Evolutionary conservation across 306 rosid species (phyloP), one percentile per base, ranked within the genome.

Genomic region (Mimosa pudica): DNA sequence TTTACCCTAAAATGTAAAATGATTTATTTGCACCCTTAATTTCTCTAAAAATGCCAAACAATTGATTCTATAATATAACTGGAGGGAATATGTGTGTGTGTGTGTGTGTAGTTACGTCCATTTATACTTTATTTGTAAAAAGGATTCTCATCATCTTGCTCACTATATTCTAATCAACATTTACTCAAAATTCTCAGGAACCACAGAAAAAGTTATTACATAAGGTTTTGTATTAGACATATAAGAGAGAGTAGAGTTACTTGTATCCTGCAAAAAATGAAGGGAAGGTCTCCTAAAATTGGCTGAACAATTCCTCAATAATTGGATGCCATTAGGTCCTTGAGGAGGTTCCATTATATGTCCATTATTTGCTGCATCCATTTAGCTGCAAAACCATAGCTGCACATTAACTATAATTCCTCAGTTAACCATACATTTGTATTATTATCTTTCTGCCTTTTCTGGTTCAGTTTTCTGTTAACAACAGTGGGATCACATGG

Each of bases 231-330:
- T 17, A 17, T 14, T 41, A 67, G 72, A 67, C 6, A 38, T 16
- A 36, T 12, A 12, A 1, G 6, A 3, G 57, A 61, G 42, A 62
- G n/a, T 3, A 35, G 17, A 62, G 44, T 67, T 41, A 67, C 72
- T 67, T 67, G 72, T 67, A 67, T 67, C 72, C 46, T 67, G 8
- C 51, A 67, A n/a, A n/a, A 67, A 7, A 67, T 67, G 72, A 67
- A 45, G 33, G 51, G 51, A 41, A 67, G 72, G 51, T 20, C 13
- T 67, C 33, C 72, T n/a, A 67, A 16, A 41, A 41, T 3, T 9
- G 9, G 49, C 33, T 42, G 72, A 67, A 17, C 10, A 13, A 4
- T 41, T 32, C 7, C 33, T 8, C 20, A 0, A 1, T 10, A 62
- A 10, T 32, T 30, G 49, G 33, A 16, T 17, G 30, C 11, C 30